These are phyloP conservation scores for Vitis amurensis DNA, from an alignment of 164 flowering plant species.

Conservation along the genomic window DNA sequence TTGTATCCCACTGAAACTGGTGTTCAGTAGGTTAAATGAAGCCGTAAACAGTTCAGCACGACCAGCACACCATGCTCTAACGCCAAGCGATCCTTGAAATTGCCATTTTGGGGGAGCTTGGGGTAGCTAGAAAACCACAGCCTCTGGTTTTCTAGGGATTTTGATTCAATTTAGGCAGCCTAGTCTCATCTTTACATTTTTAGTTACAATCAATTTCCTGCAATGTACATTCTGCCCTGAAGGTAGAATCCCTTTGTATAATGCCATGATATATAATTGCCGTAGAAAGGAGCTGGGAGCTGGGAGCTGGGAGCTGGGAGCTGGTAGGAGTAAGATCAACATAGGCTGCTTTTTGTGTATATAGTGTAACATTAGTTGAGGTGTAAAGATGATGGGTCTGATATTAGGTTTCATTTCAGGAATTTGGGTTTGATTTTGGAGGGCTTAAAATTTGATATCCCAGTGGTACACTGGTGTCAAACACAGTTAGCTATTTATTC, in stretches of 20 bases:
- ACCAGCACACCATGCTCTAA: conserved; percentile 19
- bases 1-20: conserved; percentile 79
- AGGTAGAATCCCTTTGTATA: conserved; percentile 13
- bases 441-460: conserved; percentile 10
- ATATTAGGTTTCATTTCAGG: conserved; percentile 20
- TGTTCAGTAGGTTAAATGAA: conserved; percentile 83
- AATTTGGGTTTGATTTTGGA: conserved; percentile 9
- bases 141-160: conserved; percentile 2
- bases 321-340: conserved; percentile 3
- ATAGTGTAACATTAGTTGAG: conserved; percentile 42
- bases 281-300: conserved; percentile 14
- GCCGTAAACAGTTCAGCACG: conserved; percentile 52
- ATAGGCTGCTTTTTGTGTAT: conserved; percentile 35
- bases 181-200: conserved; percentile 10
- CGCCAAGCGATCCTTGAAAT: conserved; percentile 16
- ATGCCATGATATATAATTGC: conserved; percentile 13
- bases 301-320: neutral
- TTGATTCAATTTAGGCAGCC: conserved; percentile 7
- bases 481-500: conserved; percentile 3
- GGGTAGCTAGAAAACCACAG: neutral
- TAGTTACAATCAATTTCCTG: conserved; percentile 6
- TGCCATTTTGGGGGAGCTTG: conserved; percentile 1
- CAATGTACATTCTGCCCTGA: conserved; percentile 17
- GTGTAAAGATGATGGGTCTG: conserved; percentile 33
- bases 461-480: neutral